Evolutionary conservation across 2,329 filamentous ascomycete genomes (phyloP).

Genomic region (Fusarium paranaense): DNA sequence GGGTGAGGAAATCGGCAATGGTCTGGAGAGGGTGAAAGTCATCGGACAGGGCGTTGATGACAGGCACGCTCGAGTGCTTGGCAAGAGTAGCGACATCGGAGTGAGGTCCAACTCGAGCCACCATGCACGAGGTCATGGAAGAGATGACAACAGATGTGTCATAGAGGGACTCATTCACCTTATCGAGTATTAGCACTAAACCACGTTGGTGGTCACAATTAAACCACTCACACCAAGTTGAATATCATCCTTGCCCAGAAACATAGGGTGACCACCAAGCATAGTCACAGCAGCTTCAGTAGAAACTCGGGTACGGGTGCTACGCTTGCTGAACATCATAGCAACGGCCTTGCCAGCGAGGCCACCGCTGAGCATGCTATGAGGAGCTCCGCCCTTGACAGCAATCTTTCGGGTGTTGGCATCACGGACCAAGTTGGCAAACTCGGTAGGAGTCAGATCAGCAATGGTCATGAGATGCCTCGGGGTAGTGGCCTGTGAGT

Average conservation of each 20-base stretch:
- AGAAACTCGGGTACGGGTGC: slow-evolving; percentile 91
- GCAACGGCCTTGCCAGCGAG: slow-evolving; percentile 85
- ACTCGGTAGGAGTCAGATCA: slow-evolving; percentile 83
- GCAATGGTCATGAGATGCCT: slow-evolving; percentile 93
- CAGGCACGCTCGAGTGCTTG: slow-evolving; percentile 79
- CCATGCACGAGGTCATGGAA: slow-evolving; percentile 89
- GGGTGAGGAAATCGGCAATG: slow-evolving; percentile 92
- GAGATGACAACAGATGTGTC: slow-evolving; percentile 94
- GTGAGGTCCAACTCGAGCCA: slow-evolving; percentile 82
- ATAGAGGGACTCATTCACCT: slow-evolving; percentile 94
- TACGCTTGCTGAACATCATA: slow-evolving; percentile 97
- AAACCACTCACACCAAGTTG: slow-evolving; percentile 78
- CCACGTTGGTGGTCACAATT: background rate
- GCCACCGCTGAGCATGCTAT: slow-evolving; percentile 68
- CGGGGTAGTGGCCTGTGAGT: slow-evolving; percentile 61
- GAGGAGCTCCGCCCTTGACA: slow-evolving; percentile 74
- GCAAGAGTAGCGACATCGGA: slow-evolving; percentile 79
- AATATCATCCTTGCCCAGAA: slow-evolving; percentile 94
- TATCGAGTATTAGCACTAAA: slow-evolving; percentile 6
- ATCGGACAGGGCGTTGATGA: slow-evolving; percentile 90
- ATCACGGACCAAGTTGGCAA: slow-evolving; percentile 85
- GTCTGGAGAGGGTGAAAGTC: slow-evolving; percentile 94
- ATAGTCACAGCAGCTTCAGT: slow-evolving; percentile 91
- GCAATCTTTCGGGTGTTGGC: slow-evolving; percentile 80
- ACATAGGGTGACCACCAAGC: slow-evolving; percentile 95